Evolutionary conservation across 495 filamentous ascomycete species (phyloP).

Genomic region (Aspergillus affinis): DNA sequence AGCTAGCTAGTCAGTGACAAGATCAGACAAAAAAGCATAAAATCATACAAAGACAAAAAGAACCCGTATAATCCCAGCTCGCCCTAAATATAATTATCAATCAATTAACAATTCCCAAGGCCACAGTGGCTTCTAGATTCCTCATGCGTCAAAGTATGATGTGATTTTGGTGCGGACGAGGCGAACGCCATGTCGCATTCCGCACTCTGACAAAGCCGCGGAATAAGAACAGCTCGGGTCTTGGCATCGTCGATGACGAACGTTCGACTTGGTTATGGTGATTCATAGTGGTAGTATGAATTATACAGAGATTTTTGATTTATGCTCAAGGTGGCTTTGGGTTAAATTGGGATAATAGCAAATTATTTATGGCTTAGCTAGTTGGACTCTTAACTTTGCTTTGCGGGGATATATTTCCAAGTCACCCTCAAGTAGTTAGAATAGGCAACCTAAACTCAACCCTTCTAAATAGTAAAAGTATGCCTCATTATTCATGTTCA

Average conservation of each 20-base stretch:
- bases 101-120: not conserved
- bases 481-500: too few species aligned
- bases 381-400: not conserved
- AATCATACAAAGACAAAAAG: not conserved
- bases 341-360: too few species aligned
- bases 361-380: too few species aligned
- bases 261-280: not conserved
- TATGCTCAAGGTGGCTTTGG: too few species aligned
- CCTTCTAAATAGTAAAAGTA: not conserved
- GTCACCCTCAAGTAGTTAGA: not conserved
- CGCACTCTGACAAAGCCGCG: constrained; percentile 40
- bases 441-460: not conserved
- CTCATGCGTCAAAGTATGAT: constrained; percentile 1
- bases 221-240: constrained; percentile 16
- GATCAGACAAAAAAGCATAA: not conserved
- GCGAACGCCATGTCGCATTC: constrained; percentile 19
- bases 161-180: not conserved
- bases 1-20: not conserved
- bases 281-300: not conserved
- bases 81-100: constrained; percentile 3
- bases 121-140: not conserved
- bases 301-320: not conserved
- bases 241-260: constrained; percentile 1
- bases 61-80: too few species aligned
- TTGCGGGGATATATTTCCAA: not conserved